Evolutionary conservation across 2,329 filamentous ascomycete species (phyloP).

Genomic region (Curvularia sp.): DNA sequence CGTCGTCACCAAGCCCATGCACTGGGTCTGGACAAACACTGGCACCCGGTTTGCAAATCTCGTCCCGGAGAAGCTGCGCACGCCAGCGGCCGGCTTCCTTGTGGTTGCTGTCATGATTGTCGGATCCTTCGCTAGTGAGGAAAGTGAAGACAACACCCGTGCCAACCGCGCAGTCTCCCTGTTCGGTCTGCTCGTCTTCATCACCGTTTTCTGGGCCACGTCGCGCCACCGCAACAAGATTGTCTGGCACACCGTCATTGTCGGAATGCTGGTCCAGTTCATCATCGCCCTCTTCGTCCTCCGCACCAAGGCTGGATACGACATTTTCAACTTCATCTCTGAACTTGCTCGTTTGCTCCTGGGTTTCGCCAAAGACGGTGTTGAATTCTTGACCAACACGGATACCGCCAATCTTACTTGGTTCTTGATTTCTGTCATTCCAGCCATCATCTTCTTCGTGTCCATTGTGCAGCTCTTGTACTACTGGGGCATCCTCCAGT

Average conservation of each 20-base stretch:
- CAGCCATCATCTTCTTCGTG: constrained; percentile 95
- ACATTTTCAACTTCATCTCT: constrained; percentile 92
- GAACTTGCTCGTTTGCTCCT: constrained; percentile 75
- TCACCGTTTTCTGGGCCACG: constrained; percentile 71
- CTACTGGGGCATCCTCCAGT: constrained; percentile 81
- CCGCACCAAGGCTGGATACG: constrained; percentile 77
- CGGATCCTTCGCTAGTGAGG: constrained; percentile 76
- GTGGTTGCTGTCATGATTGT: constrained; percentile 77
- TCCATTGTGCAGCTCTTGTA: constrained; percentile 87
- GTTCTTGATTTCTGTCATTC: constrained; percentile 83
- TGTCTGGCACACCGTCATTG: constrained; percentile 68
- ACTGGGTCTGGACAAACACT: constrained; percentile 71
- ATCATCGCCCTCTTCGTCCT: constrained; percentile 88
- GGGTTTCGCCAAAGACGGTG: constrained; percentile 76
- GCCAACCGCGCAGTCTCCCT: constrained; percentile 81
- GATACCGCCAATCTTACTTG: constrained; percentile 57
- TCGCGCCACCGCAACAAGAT: constrained; percentile 70
- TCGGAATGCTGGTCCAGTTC: constrained; percentile 88
- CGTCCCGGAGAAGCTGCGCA: constrained; percentile 71
- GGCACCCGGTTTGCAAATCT: constrained; percentile 64
- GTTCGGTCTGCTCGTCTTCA: constrained; percentile 76
- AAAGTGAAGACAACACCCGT: constrained; percentile 77
- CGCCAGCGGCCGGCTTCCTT: constrained; percentile 66
- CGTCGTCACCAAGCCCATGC: constrained; percentile 70
- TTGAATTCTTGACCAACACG: constrained; percentile 70